phyloP scores from a whole-genome alignment of 345 rosid genomes.

The Camelina sativa region DNA sequence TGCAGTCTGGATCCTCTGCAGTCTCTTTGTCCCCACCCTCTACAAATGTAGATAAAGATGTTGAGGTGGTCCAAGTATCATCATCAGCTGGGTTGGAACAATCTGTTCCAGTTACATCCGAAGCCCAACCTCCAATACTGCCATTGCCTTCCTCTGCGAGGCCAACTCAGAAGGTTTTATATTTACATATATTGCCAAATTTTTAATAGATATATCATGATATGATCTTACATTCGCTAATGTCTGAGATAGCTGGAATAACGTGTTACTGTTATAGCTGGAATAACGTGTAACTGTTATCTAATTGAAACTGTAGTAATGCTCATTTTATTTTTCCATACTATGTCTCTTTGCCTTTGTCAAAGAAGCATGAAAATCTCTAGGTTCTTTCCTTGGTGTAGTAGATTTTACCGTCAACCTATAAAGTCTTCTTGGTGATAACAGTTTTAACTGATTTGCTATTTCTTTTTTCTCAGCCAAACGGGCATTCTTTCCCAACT shows the following conservation, averaged over 20 bases:
- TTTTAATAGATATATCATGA: neutral
- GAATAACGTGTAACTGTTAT: neutral
- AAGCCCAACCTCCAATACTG: conserved; percentile 79
- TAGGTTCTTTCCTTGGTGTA: conserved; percentile 12
- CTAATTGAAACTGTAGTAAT: neutral
- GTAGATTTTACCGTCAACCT: neutral
- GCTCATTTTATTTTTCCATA: neutral
- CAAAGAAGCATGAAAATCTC: conserved; percentile 2
- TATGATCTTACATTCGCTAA: conserved; percentile 16
- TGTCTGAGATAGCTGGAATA: conserved; percentile 14
- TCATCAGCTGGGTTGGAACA: conserved; percentile 56
- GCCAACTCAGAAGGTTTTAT: conserved; percentile 47
- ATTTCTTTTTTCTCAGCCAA: conserved; percentile 47
- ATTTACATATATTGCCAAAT: neutral
- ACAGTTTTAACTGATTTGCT: conserved; percentile 18
- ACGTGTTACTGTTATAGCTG: conserved; percentile 2
- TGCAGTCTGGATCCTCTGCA: conserved; percentile 61
- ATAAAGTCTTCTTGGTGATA: conserved; percentile 21
- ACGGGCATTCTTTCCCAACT: conserved; percentile 62
- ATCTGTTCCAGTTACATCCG: conserved; percentile 51
- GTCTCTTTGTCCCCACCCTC: conserved; percentile 52
- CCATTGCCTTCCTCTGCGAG: conserved; percentile 76
- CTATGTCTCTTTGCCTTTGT: neutral
- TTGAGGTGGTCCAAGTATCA: conserved; percentile 72
- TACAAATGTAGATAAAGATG: conserved; percentile 63